Conservation (phyloP, 2,329 filamentous ascomycete species). For the Colletotrichum horii region DNA sequence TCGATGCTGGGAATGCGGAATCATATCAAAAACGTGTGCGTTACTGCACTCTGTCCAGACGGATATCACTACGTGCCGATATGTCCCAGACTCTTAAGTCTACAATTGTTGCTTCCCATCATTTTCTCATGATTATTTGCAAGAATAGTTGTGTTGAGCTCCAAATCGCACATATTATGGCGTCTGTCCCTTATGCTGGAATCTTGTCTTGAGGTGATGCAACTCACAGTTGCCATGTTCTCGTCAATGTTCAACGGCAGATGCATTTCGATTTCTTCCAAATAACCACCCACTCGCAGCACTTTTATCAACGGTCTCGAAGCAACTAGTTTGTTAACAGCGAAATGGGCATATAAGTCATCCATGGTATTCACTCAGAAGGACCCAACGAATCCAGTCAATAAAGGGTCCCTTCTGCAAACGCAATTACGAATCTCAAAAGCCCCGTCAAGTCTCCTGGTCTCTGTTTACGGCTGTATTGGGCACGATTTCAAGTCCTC, state of each 20-base stretch:
- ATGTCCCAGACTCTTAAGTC: background rate
- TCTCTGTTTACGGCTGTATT: background rate
- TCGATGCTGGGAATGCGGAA: too few species aligned
- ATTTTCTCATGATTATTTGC: accelerated
- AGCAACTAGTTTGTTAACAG: accelerated
- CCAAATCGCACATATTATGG: too few species aligned
- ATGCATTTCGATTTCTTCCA: background rate
- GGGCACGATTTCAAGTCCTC: background rate
- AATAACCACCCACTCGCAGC: background rate
- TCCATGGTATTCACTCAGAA: background rate
- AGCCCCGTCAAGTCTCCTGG: background rate
- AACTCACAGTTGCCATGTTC: background rate
- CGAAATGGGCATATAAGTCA: background rate
- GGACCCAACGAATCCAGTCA: background rate
- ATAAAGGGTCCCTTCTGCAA: too few species aligned
- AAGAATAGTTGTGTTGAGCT: accelerated
- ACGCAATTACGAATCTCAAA: background rate
- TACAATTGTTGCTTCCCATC: background rate
- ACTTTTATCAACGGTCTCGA: background rate
- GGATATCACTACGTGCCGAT: too few species aligned
- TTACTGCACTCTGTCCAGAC: too few species aligned
- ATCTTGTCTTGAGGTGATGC: background rate
- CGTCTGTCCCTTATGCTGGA: too few species aligned
- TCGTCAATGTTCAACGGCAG: background rate
- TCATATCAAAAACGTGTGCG: too few species aligned